These are phyloP conservation scores for Vicia sativa DNA, from an alignment of 306 rosid species.

Conservation along the genomic window DNA sequence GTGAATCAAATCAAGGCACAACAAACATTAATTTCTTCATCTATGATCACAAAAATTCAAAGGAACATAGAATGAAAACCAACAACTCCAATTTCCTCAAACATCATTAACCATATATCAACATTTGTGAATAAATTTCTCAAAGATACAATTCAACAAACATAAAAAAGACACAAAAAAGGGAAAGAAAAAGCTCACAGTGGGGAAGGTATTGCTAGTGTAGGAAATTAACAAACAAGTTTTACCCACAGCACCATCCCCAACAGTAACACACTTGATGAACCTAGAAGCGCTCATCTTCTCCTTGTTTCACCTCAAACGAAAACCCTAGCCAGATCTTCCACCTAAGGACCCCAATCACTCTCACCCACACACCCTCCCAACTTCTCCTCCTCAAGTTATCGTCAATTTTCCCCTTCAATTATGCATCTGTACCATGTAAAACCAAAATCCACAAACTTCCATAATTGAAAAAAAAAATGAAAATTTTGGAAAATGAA, in stretches of 20 bases:
- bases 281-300: conserved; percentile 97
- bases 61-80: background rate
- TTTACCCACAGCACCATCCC: conserved; percentile 99
- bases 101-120: conserved; percentile 4
- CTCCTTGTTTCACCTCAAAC: conserved; percentile 33
- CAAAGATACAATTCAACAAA: background rate
- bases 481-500: conserved; percentile 11
- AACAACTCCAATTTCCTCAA: conserved; percentile 4
- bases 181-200: conserved; percentile 51
- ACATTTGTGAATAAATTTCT: conserved; percentile 15
- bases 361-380: conserved; percentile 28
- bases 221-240: conserved; percentile 97
- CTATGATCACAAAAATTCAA: background rate
- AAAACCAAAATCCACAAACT: conserved; percentile 26
- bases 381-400: conserved; percentile 45
- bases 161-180: background rate
- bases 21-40: conserved; percentile 31
- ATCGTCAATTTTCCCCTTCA: conserved; percentile 43
- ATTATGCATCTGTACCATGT: conserved; percentile 51
- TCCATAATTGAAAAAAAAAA: conserved; percentile 26
- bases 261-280: conserved; percentile 97
- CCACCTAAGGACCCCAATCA: conserved; percentile 70
- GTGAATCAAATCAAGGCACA: conserved; percentile 33
- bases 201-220: conserved; percentile 99
- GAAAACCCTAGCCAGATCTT: conserved; percentile 86